Evolutionary conservation across 2,329 filamentous ascomycete genomes (phyloP), one percentile per base, ranked within the genome.

Genomic region (Akanthomyces lecanii): DNA sequence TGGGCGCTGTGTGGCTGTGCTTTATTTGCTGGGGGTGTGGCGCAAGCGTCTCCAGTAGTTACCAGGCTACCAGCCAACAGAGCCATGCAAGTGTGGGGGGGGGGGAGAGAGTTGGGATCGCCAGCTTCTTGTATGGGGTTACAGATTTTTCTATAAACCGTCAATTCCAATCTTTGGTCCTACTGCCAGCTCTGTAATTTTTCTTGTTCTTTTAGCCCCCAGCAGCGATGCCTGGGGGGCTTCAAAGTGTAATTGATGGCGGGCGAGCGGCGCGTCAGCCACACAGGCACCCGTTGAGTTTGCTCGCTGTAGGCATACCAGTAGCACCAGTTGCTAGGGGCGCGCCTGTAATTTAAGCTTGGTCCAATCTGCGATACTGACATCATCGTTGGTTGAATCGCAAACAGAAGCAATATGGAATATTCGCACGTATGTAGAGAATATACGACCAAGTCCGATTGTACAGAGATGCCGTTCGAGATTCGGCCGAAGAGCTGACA

Each of bases 1-100:
- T 44, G 25, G 47, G 25, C 48, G 58, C 36, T 53, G 47, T n/a
- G 47, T 52, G 58, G 58, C 58, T 61, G 58, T 61, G 58, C 38
- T 38, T 2, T 42, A 14, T 28, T 23, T 45, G 18, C 14, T 16
- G 18, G 23, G 36, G 30, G 30, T 53, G 50, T 53, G 50, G 50
- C 50, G 50, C 30, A 36, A 53, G 30, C 30, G 5, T n/a, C 48
- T 18, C 45, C 23, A 48, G 45, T 11, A 21, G 21, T 21, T 21
- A 21, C 21, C 21, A 21, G 21, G 21, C 21, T 21, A 21, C 21
- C 21, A 21, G 21, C 38, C 38, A 10, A 4, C 10, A 40, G 38
- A 30, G 28, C 28, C 12, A 14, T 40, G 38, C 5, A 16, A 5
- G 12, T 38, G 33, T 38, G 28, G 33, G 33, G 33, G 4, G 10